phyloP scores from a whole-genome alignment of 805 yeast species.

The Candida corydali region DNA sequence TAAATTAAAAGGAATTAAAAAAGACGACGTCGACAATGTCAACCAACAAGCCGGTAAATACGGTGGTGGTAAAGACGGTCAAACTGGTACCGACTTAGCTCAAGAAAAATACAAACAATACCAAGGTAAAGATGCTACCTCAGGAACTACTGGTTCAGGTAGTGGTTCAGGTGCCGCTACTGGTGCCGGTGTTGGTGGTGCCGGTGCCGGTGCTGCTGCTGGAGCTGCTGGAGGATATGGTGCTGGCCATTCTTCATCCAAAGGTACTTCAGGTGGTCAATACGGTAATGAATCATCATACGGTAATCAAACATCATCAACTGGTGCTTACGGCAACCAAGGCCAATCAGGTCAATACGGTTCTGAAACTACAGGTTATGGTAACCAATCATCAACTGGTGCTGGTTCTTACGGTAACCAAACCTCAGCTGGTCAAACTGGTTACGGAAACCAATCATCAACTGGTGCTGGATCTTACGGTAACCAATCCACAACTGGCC shows the following conservation, averaged over 20 bases:
- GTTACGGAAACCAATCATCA: constrained; percentile 6
- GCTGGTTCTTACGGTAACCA: constrained; percentile 7
- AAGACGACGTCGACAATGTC: constrained; percentile 21
- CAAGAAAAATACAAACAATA: constrained; percentile 25
- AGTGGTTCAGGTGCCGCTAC: constrained; percentile 8
- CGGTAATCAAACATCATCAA: constrained; percentile 15
- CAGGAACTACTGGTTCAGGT: constrained; percentile 24
- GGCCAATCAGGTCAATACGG: constrained; percentile 3
- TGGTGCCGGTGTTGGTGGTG: constrained; percentile 11
- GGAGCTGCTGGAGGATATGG: constrained; percentile 12
- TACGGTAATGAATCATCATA: constrained; percentile 12
- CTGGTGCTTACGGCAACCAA: constrained; percentile 10
- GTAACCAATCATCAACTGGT: constrained; percentile 1
- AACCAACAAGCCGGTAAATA: constrained; percentile 24
- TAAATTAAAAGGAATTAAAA: constrained; percentile 28
- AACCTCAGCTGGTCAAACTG: constrained; percentile 5
- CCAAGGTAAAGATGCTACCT: constrained; percentile 25
- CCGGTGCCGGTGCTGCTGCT: constrained; percentile 10
- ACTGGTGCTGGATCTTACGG: constrained; percentile 9
- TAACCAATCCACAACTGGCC: constrained; percentile 2
- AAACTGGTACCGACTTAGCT: constrained; percentile 17
- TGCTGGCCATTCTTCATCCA: constrained; percentile 9
- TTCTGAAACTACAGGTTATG: constrained; percentile 1
- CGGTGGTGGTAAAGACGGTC: constrained; percentile 12
- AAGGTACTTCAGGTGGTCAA: constrained; percentile 11